Evolutionary conservation across 1,139 yeast species (phyloP), one percentile per base, ranked within the genome.

Genomic region (Kluyveromyces marxianus): DNA sequence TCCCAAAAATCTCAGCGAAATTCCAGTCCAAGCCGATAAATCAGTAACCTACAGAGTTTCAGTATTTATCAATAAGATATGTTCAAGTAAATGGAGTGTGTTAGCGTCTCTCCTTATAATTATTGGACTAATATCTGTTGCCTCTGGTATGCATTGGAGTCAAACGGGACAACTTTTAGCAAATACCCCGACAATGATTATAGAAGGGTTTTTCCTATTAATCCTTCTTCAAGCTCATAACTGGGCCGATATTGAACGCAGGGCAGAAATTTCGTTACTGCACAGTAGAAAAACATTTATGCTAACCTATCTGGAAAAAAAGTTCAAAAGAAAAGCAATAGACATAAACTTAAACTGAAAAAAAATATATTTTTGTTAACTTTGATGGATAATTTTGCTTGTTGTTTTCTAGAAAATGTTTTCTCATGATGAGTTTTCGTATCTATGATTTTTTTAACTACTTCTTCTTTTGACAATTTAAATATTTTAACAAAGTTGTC

Each of bases 111-210:
- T 62, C 2, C 3, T 52, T 4, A 50, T 57, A 7, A 65, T 67
- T 38, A 34, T 66, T 26, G 65, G 51, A 3, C 54, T 68, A 27
- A 54, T 68, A 25, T 46, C 55, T 28, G 49, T 58, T 24, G 65
- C 70, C 26, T 56, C 63, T 21, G 62, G 53, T 25, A 42, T 68
- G 54, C 51, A 48, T 39, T 68, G 70, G 70, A 62, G 62, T 35
- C 60, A 62, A 3, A 66, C 69, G 7, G 72, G 68, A 25, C 72
- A 68, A 51, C 52, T 67, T 39, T 50, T 68, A 39, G 61, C 62
- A 25, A 68, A 68, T 47, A 66, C 69, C 1, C 71, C 71, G 36
- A 66, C 71, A 0, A 68, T 67, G 70, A 66, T 68, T 51, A 65
- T 68, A 34, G 71, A 68, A 50, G 69, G 64, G 10, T 68, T 68